Base-by-base conservation (phyloP, 108 stramenopile genomes). In the Fistulifera pelliculosa region DNA sequence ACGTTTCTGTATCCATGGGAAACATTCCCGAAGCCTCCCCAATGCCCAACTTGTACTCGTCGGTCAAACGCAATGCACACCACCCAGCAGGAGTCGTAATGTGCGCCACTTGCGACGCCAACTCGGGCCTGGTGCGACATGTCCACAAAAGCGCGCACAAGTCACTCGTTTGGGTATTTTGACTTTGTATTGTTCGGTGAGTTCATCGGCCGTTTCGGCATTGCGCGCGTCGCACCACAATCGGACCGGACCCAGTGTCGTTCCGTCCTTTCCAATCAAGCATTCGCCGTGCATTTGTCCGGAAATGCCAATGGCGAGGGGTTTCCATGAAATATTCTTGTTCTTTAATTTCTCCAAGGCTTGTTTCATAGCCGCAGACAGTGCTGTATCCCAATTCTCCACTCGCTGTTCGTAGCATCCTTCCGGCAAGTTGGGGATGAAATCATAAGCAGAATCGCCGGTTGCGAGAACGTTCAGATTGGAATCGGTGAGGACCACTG, bases 271-370 rank as follows among this genome's bases (percentile, higher is more conserved):
- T 21, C 66, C 56, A 19, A 61, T 39, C 56, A 75, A 42, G 25
- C 66, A 65, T 59, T 69, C 47, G 2, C 74, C 74, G 41, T 75
- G 74, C 74, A 75, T 75, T 58, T 75, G 74, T 28, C 74, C 74
- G 6, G 69, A 38, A 15, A 75, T 55, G 12, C 74, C 69, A 45
- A 75, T 54, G 17, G 69, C 55, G 15, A 52, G 35, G 41, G 70
- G 40, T 12, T 49, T 7, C 24, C 42, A 52, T 4, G 0, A 42
- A 27, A 28, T 43, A 26, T n/a, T 38, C 41, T 19, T 54, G 2
- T 31, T 28, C 22, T 31, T 28, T 16, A 65, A 6, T 19, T 39
- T 0, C 0, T 53, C 8, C 14, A 27, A 52, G n/a, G 71, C 18
- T 15, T 62, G 47, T 0, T 45, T 0, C 52, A 75, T 53, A 27